Evolutionary conservation across 805 yeast genomes (phyloP), one percentile per base, ranked within the genome.

Genomic region (Ogataea polymorpha): DNA sequence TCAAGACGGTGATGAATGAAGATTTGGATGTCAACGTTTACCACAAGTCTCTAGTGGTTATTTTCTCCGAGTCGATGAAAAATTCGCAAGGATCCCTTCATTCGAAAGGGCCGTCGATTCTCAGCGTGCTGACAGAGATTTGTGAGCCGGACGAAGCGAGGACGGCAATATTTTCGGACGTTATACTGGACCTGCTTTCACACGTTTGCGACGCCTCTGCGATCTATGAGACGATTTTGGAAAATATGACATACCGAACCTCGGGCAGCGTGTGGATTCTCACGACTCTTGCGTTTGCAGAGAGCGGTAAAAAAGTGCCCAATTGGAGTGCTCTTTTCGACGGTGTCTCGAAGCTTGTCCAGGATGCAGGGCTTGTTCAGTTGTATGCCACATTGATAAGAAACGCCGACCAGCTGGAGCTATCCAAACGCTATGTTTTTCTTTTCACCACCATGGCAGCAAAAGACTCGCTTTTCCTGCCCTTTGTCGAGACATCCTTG

Each of bases 51-150:
- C 58, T 86, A 31, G 70, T 77, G 2, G 69, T 72, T 5, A 70
- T 90, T 30, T 80, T 80, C 55, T 69, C 88, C 3, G 95, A 87
- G 55, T 68, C 96, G 0, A 68, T 90, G 59, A 81, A 76, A 48
- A 80, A 87, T 32, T 79, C 95, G 0, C 74, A 75, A 11, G 83
- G 77, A 5, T 71, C 84, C 0, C 68, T 90, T 45, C 96, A 91
- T 59, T 84, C 96, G 1, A 86, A 79, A 56, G 68, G 89, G 0
- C 58, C 68, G 1, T 39, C 63, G 0, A 77, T 87, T 5, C 56
- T 86, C 31, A 62, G 68, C 2, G 63, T 66, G 2, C 49, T 70
- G 8, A 41, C 54, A 6, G 34, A 43, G 7, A 44, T 48, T 9
- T 54, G 58, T 32, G 42, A 60, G 16, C 37, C 11, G 36, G 39